These are phyloP conservation scores for Hymenotorrendiella dingleyae DNA, from an alignment of 2,329 filamentous ascomycete genomes.

Conservation along the genomic window DNA sequence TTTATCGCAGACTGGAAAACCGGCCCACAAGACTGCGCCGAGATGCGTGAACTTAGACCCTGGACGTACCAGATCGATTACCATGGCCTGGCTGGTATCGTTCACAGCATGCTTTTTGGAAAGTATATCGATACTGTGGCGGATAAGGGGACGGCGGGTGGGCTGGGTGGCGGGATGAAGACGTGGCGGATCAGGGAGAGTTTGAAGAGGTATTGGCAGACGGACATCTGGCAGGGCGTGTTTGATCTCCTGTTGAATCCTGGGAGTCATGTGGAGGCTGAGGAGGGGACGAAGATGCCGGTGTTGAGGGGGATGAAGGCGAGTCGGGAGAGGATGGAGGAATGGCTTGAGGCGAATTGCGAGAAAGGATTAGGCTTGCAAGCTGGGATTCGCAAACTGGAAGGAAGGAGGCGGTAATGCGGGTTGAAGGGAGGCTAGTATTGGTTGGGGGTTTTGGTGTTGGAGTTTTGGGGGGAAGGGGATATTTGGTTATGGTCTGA, in stretches of 20 bases:
- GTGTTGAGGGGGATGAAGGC: slow-evolving; percentile 62
- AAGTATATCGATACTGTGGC: slow-evolving; percentile 83
- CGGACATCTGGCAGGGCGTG: slow-evolving; percentile 76
- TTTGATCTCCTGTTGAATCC: slow-evolving; percentile 89
- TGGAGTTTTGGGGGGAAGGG: neutral
- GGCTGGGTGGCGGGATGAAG: slow-evolving; percentile 48
- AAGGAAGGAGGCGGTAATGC: slow-evolving; percentile 26
- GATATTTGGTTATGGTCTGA: neutral
- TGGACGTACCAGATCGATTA: slow-evolving; percentile 99
- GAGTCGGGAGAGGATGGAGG: slow-evolving; percentile 75
- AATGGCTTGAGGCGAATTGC: slow-evolving; percentile 72
- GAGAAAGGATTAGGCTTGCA: slow-evolving; percentile 76
- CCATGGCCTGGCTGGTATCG: slow-evolving; percentile 80
- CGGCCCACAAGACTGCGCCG: slow-evolving; percentile 78
- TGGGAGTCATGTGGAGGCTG: slow-evolving; percentile 54
- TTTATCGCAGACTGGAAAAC: slow-evolving; percentile 98
- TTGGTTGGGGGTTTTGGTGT: neutral
- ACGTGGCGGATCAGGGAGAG: slow-evolving; percentile 75
- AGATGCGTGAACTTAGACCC: slow-evolving; percentile 88
- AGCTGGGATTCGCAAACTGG: slow-evolving; percentile 59
- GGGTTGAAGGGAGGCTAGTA: neutral
- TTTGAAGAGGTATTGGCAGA: slow-evolving; percentile 95
- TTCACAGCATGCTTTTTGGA: slow-evolving; percentile 87
- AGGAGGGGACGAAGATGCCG: slow-evolving; percentile 65
- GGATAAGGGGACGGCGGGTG: slow-evolving; percentile 44